Conservation (phyloP, 192 early-diverging fungal species). For the Backusella mclennaniae region DNA sequence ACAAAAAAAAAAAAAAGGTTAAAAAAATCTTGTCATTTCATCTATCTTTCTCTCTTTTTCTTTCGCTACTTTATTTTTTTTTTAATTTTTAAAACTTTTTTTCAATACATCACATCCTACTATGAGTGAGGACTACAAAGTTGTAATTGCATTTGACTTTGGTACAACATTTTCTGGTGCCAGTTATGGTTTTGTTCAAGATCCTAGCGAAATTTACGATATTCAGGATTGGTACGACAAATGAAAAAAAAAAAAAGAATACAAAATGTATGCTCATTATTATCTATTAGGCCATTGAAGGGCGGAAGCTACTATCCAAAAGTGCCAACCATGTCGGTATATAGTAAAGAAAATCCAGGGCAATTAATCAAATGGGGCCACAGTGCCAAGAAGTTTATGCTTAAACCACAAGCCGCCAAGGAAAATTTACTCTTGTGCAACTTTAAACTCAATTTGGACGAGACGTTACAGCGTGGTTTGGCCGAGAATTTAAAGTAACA, state of each 20-base stretch:
- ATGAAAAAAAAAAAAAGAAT: background rate
- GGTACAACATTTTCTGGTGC: conserved; percentile 52
- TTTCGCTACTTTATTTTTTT: background rate
- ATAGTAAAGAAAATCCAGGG: conserved; percentile 36
- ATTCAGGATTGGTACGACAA: conserved; percentile 40
- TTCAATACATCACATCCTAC: background rate
- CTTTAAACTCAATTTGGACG: conserved; percentile 52
- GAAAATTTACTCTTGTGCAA: conserved; percentile 38
- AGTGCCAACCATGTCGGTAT: conserved; percentile 40
- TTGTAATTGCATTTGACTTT: conserved; percentile 35
- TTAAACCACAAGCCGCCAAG: conserved; percentile 13
- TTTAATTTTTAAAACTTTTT: background rate
- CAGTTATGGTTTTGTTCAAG: conserved; percentile 43
- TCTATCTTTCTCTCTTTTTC: background rate
- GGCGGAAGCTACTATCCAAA: conserved; percentile 41
- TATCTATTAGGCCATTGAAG: conserved; percentile 37
- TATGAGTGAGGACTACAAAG: conserved; percentile 12
- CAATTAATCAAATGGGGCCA: conserved; percentile 47
- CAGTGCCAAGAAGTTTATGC: conserved; percentile 29
- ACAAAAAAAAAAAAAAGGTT: background rate
- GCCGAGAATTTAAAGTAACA: conserved; percentile 42
- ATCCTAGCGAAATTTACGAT: conserved; percentile 42
- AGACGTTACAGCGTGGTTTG: conserved; percentile 34
- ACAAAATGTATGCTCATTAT: background rate
- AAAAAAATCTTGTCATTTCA: background rate